phyloP scores from a whole-genome alignment of 73 alveolate genomes.

The Paramecium biaurelia region DNA sequence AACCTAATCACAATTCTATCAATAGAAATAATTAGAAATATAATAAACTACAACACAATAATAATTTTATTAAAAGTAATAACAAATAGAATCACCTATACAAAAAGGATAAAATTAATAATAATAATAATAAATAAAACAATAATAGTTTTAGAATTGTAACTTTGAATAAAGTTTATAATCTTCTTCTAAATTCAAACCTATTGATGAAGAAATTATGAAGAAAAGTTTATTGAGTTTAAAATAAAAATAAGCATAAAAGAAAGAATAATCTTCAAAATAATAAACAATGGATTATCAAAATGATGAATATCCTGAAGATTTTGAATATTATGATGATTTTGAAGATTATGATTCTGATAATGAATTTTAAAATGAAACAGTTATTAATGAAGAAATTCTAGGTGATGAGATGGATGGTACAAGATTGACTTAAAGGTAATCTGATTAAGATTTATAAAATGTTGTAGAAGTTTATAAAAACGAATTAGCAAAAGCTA shows the following conservation, averaged over 20 bases:
- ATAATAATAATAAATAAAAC: background rate
- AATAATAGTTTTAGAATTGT: background rate
- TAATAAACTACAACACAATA: background rate
- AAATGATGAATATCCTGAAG: constrained; percentile 55
- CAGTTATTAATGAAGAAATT: background rate
- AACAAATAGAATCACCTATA: background rate
- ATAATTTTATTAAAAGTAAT: background rate
- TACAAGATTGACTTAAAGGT: background rate
- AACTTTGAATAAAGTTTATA: background rate
- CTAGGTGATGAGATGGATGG: constrained; percentile 19
- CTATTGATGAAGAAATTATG: constrained; percentile 10
- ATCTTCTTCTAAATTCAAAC: constrained; percentile 11
- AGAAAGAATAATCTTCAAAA: background rate
- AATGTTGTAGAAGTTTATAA: constrained; percentile 17
- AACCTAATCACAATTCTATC: background rate
- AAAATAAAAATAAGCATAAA: background rate
- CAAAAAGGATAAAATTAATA: background rate
- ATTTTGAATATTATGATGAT: constrained; percentile 47
- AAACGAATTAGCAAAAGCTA: constrained; percentile 15
- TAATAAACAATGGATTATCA: background rate
- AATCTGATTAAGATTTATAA: constrained; percentile 31
- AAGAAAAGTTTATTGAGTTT: background rate
- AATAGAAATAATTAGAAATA: background rate
- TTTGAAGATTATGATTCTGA: constrained; percentile 52
- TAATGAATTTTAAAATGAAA: background rate